Base-by-base conservation (phyloP, 805 yeast species). In the Ogataea neopini region DNA sequence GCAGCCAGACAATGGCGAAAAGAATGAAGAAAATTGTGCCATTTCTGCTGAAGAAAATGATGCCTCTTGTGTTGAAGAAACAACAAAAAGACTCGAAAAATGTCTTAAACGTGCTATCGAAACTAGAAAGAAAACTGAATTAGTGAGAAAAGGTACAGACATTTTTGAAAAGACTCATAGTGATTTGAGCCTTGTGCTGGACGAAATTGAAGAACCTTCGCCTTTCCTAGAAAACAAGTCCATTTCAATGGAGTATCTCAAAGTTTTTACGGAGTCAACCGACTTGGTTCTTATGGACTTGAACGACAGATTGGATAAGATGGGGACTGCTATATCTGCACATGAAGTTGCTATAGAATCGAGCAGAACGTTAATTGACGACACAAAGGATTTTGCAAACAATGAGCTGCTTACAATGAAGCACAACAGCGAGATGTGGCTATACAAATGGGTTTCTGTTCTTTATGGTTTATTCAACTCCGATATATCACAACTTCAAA, bases 361-460 rank as follows among this genome's bases (percentile, higher is more conserved):
- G 8, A 51, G 49, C 29, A 14, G 32, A 25, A 45, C 28, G 9
- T 37, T 40, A 11, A 49, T 56, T 4, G 44, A 44, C 35, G 50
- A 45, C 7, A 28, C 52, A 15, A 50, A 40, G 26, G 23, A 33
- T 18, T 26, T 14, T 10, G 40, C 59, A 6, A 29, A 17, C 18
- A 47, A 48, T 4, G 54, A 57, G 20, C 33, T 60, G 6, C 18
- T 37, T 3, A 40, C 47, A 7, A 37, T 51, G 25, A 49, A 54
- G 19, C 14, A 30, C 20, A 39, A 40, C 11, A 56, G 53, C 44
- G 61, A 60, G 17, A 50, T 52, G 25, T 58, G 59, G 61, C 33
- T 61, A 2, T 59, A 49, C 25, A 52, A 52, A n/a, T 64, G 68
- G 67, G 53, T 62, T 29, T 61, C 68, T 0, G 58, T 57, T 2